Percentiles rank a stretch among this genome's conserved stretches.
phyloP scores from a whole-genome alignment of 1,139 yeast species.

The Candida frijolesensis region DNA sequence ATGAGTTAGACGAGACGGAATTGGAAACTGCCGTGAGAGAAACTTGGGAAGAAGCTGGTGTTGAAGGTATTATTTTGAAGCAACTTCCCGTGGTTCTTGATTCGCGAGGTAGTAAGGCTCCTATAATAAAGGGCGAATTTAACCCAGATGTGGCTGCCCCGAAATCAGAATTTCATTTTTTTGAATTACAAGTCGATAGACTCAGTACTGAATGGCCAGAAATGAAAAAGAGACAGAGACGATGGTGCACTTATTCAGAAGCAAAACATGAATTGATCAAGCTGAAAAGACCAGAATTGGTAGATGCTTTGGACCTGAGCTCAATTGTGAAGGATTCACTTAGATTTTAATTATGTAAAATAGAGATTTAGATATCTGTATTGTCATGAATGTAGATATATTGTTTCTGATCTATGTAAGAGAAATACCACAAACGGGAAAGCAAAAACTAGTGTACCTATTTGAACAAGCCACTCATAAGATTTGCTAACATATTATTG shows the following conservation, averaged over 20 bases:
- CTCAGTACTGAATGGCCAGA: slow-evolving; percentile 80
- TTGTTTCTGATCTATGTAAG: not conserved
- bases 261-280: slow-evolving; percentile 65
- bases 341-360: slow-evolving; percentile 5
- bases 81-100: slow-evolving; percentile 71
- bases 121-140: slow-evolving; percentile 46
- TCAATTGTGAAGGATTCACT: slow-evolving; percentile 40
- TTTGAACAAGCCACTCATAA: slow-evolving; percentile 80
- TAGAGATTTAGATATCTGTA: not conserved
- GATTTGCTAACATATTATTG: slow-evolving; percentile 72
- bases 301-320: slow-evolving; percentile 63
- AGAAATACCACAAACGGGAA: not conserved
- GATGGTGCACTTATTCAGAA: slow-evolving; percentile 76
- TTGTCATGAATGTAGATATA: not conserved
- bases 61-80: slow-evolving; percentile 58
- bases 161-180: slow-evolving; percentile 81
- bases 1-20: slow-evolving; percentile 80
- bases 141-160: slow-evolving; percentile 51
- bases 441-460: no score
- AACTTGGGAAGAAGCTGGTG: slow-evolving; percentile 98
- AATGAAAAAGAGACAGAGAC: slow-evolving; percentile 53
- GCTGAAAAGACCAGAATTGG: slow-evolving; percentile 69
- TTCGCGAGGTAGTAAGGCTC: slow-evolving; percentile 64
- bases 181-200: slow-evolving; percentile 64
- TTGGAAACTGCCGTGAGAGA: slow-evolving; percentile 73